Base-by-base conservation (phyloP, 225 moss, liverwort and hornwort genomes). In the Asterella californica region DNA sequence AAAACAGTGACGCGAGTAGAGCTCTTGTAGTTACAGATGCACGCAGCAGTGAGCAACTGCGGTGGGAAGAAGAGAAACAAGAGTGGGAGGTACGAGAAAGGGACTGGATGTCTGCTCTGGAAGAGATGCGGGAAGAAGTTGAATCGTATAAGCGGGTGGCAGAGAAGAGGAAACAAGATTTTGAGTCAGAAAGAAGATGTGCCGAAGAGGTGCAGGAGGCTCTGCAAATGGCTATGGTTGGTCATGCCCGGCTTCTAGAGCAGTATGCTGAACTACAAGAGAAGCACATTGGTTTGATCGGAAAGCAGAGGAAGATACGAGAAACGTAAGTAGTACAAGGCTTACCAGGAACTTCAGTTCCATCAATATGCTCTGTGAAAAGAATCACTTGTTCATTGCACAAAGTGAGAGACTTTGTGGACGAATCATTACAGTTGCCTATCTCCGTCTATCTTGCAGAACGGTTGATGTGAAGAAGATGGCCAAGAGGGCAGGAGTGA, bases 231-330 rank as follows among this genome's bases (percentile, higher is more conserved):
- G 96, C 96, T 25, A 94, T 96, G 89, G 85, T 85, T 65, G 94
- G 96, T 67, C 96, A 96, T 76, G 92, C 94, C 12, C 89, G 96
- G 52, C 87, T 96, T 25, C 70, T 96, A 25, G 94, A 96, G 50
- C 92, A 96, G 72, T 96, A 92, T 59, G 92, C 92, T 15, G 92
- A 96, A 53, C 84, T 96, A 62, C 96, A 96, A 79, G 96, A 96
- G 84, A 96, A 90, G 80, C 92, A 96, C 61, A 91, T 94, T 45
- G 37, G 78, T 24, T 75, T 90, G 47, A 52, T 96, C 19, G 86
- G 88, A 0, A 94, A 90, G 66, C 90, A 91, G 76, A 86, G 94
- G n/a, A 86, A 90, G 67, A 96, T 94, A 67, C 91, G 91, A 33
- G 90, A 92, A 22, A 90, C 84, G 87, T 85, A 75, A 80, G 84